A percentile compares a stretch with the other conserved stretches of the same genome.
These are phyloP conservation scores for Mortierella sp. DNA, from an alignment of 371 early-diverging fungal genomes.

Conservation along the genomic window DNA sequence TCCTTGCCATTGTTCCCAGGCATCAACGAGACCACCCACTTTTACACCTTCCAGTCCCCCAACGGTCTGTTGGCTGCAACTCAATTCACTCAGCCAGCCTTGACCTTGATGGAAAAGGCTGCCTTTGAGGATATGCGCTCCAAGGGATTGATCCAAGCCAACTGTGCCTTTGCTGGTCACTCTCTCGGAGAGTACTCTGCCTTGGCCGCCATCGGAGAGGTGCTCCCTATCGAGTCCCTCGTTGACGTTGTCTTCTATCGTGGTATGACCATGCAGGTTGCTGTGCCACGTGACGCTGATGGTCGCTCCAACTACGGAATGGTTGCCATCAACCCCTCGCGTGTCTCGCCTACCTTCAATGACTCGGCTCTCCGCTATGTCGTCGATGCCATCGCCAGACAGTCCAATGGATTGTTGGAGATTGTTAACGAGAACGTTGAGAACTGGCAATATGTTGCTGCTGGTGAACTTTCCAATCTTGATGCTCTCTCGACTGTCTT, in stretches of 20 bases:
- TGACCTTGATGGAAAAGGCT: slow-evolving; percentile 94
- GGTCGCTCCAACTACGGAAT: slow-evolving; percentile 95
- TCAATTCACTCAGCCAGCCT: slow-evolving; percentile 96
- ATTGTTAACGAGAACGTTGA: slow-evolving; percentile 98
- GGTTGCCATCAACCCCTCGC: slow-evolving; percentile 94
- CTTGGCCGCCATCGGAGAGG: slow-evolving; percentile 91
- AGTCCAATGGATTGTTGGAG: slow-evolving; percentile 86
- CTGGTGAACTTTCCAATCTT: slow-evolving; percentile 88
- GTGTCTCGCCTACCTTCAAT: slow-evolving; percentile 89
- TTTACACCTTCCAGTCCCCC: slow-evolving; percentile 93
- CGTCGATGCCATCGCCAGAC: slow-evolving; percentile 86
- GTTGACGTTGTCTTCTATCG: slow-evolving; percentile 97
- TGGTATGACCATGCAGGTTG: slow-evolving; percentile 97
- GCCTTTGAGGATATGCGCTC: slow-evolving; percentile 93
- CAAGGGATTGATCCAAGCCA: slow-evolving; percentile 86
- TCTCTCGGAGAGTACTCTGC: slow-evolving; percentile 97
- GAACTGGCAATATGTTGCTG: slow-evolving; percentile 96
- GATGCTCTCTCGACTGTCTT: slow-evolving; percentile 86
- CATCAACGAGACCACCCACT: slow-evolving; percentile 84
- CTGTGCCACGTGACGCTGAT: slow-evolving; percentile 86
- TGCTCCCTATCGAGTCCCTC: slow-evolving; percentile 86
- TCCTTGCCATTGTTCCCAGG: slow-evolving; percentile 92
- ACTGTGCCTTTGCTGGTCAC: slow-evolving; percentile 96
- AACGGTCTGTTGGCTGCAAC: slow-evolving; percentile 94
- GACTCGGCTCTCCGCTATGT: slow-evolving; percentile 87